Conservation (phyloP, 306 rosid genomes). For the Acmispon strigosus region DNA sequence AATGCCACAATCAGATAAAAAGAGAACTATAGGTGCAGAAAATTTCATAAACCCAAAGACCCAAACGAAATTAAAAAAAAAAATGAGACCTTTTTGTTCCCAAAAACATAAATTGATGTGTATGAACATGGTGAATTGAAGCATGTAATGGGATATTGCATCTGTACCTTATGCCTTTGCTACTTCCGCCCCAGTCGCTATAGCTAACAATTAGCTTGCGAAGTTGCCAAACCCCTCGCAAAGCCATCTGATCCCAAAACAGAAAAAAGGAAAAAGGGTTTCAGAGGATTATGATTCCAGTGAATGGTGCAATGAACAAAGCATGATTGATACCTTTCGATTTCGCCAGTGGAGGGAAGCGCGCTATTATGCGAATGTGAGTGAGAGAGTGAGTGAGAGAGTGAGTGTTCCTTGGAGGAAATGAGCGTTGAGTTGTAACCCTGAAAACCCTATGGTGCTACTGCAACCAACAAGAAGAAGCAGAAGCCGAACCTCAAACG, state of each 20-base stretch:
- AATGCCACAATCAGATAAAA: background rate
- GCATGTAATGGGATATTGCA: background rate
- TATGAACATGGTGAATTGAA: background rate
- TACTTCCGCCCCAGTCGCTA: constrained; percentile 89
- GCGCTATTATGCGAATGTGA: background rate
- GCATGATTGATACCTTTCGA: background rate
- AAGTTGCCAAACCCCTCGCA: constrained; percentile 89
- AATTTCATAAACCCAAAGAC: background rate
- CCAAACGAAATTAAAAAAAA: background rate
- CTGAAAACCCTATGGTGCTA: too few species aligned
- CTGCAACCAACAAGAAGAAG: too few species aligned
- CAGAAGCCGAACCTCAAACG: too few species aligned
- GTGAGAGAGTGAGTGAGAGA: too few species aligned
- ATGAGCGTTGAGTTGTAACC: too few species aligned
- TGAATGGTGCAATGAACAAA: background rate
- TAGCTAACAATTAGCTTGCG: constrained; percentile 72
- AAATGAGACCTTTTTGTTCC: background rate
- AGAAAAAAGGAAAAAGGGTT: background rate
- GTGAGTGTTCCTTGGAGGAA: too few species aligned
- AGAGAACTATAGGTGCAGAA: background rate
- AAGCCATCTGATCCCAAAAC: constrained; percentile 50
- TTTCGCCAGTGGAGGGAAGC: background rate
- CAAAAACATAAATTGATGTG: background rate
- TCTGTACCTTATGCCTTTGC: constrained; percentile 77
- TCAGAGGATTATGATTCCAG: background rate